Conservation (phyloP, 1,139 yeast genomes). For the Geotrichum aggregatum region DNA sequence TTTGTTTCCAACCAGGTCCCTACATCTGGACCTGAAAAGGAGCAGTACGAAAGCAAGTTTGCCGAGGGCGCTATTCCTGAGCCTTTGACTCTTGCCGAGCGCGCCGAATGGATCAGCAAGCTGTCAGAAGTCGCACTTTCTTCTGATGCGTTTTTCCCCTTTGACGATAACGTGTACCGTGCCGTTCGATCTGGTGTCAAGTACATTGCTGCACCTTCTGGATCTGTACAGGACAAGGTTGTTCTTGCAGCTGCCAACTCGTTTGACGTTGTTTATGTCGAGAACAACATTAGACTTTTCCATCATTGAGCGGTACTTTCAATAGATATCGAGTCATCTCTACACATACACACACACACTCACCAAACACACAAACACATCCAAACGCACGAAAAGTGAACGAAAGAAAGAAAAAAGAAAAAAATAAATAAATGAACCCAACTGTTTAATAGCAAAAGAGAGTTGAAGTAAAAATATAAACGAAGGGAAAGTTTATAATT, state of each 20-base stretch:
- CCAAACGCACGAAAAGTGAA: no score
- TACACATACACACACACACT: no score
- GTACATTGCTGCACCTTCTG: slow-evolving; percentile 93
- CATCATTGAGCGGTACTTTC: slow-evolving; percentile 85
- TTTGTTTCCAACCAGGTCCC: slow-evolving; percentile 91
- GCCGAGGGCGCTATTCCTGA: slow-evolving; percentile 53
- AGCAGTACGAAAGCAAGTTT: slow-evolving; percentile 87
- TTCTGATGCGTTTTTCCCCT: slow-evolving; percentile 98
- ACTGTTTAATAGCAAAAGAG: no score
- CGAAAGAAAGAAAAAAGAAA: no score
- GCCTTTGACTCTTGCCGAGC: slow-evolving; percentile 79
- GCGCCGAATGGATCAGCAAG: slow-evolving; percentile 78
- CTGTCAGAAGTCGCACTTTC: slow-evolving; percentile 83
- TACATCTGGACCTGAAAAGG: slow-evolving; percentile 83
- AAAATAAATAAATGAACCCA: no score
- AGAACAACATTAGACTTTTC: slow-evolving; percentile 94
- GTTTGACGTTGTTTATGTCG: slow-evolving; percentile 80
- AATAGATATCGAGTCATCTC: no score
- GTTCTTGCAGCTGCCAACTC: slow-evolving; percentile 94
- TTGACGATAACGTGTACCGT: slow-evolving; percentile 97
- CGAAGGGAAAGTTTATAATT: no score
- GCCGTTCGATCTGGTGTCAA: slow-evolving; percentile 96
- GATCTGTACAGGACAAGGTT: slow-evolving; percentile 96
- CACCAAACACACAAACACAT: no score
- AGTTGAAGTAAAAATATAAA: no score